Evolutionary conservation across 2,329 filamentous ascomycete genomes (phyloP).

Genomic region (Elsinoe perseae): DNA sequence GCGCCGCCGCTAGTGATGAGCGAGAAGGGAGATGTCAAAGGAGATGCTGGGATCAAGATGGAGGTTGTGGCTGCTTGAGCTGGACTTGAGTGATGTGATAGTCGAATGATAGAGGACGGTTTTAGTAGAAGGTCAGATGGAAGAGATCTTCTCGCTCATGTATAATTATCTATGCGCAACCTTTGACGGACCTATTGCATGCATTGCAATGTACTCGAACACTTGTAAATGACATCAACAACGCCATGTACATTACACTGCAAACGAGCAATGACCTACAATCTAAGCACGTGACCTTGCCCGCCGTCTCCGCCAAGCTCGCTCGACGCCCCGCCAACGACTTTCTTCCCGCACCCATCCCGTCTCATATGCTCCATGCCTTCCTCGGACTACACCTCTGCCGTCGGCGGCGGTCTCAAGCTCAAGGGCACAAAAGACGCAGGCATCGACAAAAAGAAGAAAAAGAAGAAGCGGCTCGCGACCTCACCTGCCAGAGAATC

Average conservation of each 20-base stretch:
- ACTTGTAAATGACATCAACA: no score
- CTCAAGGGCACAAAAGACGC: slow-evolving; percentile 69
- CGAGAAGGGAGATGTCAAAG: background rate
- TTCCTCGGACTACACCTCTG: slow-evolving; percentile 64
- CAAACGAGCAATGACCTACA: no score
- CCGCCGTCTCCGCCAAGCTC: background rate
- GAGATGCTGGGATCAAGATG: slow-evolving; percentile 8
- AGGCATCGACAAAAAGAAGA: slow-evolving; percentile 57
- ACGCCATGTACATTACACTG: no score
- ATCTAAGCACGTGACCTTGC: no score
- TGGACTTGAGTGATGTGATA: background rate
- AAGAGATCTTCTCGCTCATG: no score
- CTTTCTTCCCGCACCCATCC: background rate
- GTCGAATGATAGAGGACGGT: no score
- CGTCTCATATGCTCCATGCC: slow-evolving; percentile 46
- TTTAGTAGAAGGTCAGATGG: no score
- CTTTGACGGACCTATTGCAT: no score
- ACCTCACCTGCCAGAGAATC: slow-evolving; percentile 11
- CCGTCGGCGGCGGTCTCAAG: slow-evolving; percentile 64
- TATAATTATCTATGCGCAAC: no score
- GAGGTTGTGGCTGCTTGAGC: slow-evolving; percentile 6
- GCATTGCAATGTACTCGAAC: no score
- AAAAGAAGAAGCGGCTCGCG: slow-evolving; percentile 42
- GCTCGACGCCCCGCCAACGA: background rate
- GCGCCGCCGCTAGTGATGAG: slow-evolving; percentile 9